Evolutionary conservation across 2,329 filamentous ascomycete species (phyloP).

Genomic region (Cylindrodendrum hubeiense): DNA sequence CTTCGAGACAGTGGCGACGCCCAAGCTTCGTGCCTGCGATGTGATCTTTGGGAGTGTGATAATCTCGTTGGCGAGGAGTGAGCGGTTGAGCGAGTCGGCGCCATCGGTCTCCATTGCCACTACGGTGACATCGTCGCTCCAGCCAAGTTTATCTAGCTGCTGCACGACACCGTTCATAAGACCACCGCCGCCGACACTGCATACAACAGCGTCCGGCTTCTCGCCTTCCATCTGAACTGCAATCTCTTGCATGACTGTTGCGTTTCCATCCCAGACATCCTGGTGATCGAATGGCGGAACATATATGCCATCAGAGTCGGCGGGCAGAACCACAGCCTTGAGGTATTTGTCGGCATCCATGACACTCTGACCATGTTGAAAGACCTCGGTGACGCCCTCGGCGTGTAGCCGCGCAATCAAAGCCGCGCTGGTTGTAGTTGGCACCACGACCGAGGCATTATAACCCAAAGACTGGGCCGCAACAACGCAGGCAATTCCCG

Average conservation of each 20-base stretch:
- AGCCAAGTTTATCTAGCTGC: slow-evolving; percentile 60
- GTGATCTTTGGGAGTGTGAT: slow-evolving; percentile 78
- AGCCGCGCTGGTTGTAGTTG: slow-evolving; percentile 70
- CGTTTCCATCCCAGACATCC: slow-evolving; percentile 75
- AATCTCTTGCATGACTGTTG: slow-evolving; percentile 65
- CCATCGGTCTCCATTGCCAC: slow-evolving; percentile 81
- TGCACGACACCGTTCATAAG: slow-evolving; percentile 80
- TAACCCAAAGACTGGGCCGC: slow-evolving; percentile 72
- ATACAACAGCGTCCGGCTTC: slow-evolving; percentile 75
- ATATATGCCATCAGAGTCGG: slow-evolving; percentile 62
- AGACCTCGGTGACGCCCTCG: slow-evolving; percentile 72
- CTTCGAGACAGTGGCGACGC: slow-evolving; percentile 74
- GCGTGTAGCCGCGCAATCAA: slow-evolving; percentile 77
- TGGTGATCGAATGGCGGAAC: slow-evolving; percentile 76
- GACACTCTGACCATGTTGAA: slow-evolving; percentile 76
- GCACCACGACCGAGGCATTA: slow-evolving; percentile 79
- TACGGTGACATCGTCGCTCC: slow-evolving; percentile 56
- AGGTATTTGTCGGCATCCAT: slow-evolving; percentile 77
- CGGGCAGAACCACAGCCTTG: slow-evolving; percentile 61
- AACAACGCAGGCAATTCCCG: slow-evolving; percentile 82
- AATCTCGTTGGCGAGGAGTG: slow-evolving; percentile 64
- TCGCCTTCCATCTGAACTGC: slow-evolving; percentile 68
- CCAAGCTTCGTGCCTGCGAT: slow-evolving; percentile 77
- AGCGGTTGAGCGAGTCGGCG: slow-evolving; percentile 73
- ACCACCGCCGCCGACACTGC: slow-evolving; percentile 84